Evolutionary conservation across 352 stramenopile species (phyloP).

Genomic region (Stramenopiles sp.): DNA sequence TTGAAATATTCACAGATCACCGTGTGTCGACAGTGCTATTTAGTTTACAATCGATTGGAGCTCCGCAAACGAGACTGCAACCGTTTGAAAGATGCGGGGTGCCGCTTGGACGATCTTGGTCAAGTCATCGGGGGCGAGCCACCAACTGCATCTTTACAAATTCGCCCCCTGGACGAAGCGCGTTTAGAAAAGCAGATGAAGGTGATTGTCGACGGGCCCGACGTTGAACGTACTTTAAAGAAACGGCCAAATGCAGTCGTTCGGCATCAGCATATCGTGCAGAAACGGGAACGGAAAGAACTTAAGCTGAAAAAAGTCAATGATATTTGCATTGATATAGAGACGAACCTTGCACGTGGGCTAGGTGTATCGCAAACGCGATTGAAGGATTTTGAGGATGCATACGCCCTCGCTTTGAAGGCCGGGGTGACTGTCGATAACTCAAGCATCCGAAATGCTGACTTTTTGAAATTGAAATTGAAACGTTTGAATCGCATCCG

Average conservation of each 20-base stretch:
- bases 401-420: background rate
- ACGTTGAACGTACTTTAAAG: background rate
- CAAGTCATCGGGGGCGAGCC: background rate
- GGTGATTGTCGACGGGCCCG: background rate
- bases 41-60: conserved; percentile 5
- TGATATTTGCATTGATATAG: background rate
- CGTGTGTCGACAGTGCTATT: background rate
- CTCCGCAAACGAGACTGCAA: background rate
- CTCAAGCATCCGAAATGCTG: background rate
- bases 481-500: background rate
- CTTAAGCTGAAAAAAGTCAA: background rate
- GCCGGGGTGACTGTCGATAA: background rate
- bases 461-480: background rate
- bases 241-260: background rate
- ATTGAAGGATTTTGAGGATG: background rate
- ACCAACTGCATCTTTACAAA: background rate
- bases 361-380: background rate
- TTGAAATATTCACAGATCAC: background rate
- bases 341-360: background rate
- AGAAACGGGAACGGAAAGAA: background rate
- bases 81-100: background rate
- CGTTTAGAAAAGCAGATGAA: background rate
- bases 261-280: background rate
- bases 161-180: background rate
- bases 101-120: background rate